These are phyloP conservation scores for Juncus inflexus DNA, from an alignment of 176 grass and related monocot species.

Conservation along the genomic window DNA sequence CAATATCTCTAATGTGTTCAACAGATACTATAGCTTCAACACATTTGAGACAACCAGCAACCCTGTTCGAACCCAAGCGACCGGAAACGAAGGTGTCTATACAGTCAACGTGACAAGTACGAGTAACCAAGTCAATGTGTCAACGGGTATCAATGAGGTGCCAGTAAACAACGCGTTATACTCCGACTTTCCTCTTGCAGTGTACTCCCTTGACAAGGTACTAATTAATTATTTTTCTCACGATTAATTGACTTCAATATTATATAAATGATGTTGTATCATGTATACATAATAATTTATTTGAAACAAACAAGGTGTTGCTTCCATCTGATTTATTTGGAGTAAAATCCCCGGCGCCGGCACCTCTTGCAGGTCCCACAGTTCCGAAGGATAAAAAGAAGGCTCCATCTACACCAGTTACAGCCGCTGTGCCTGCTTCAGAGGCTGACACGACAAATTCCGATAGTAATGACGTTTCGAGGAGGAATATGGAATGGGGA, in stretches of 20 bases:
- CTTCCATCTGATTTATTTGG: slow-evolving; percentile 37
- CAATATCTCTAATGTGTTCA: too few species aligned
- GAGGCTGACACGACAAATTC: neutral
- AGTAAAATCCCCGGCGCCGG: slow-evolving; percentile 16
- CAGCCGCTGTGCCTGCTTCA: slow-evolving; percentile 11
- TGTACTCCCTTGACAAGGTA: slow-evolving; percentile 43
- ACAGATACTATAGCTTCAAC: slow-evolving; percentile 41
- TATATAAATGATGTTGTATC: too few species aligned
- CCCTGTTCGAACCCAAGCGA: slow-evolving; percentile 61
- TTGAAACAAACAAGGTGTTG: slow-evolving; percentile 7
- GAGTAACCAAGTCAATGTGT: slow-evolving; percentile 40
- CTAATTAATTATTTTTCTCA: neutral
- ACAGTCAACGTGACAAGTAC: slow-evolving; percentile 52
- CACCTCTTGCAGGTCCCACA: slow-evolving; percentile 11
- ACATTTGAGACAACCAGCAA: slow-evolving; percentile 67
- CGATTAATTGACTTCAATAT: too few species aligned
- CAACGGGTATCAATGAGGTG: slow-evolving; percentile 35
- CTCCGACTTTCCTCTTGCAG: slow-evolving; percentile 38
- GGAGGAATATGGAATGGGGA: slow-evolving; percentile 24
- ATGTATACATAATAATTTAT: too few species aligned
- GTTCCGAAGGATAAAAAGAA: neutral
- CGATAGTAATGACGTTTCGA: neutral
- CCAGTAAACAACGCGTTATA: slow-evolving; percentile 34
- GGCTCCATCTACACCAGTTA: slow-evolving; percentile 3
- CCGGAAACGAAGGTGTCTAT: slow-evolving; percentile 44